A percentile compares a stretch with the other conserved stretches of the same genome.
These are phyloP conservation scores for Boletellus dicymbophilus DNA, from an alignment of 1,284 basidiomycete genomes.

Conservation along the genomic window DNA sequence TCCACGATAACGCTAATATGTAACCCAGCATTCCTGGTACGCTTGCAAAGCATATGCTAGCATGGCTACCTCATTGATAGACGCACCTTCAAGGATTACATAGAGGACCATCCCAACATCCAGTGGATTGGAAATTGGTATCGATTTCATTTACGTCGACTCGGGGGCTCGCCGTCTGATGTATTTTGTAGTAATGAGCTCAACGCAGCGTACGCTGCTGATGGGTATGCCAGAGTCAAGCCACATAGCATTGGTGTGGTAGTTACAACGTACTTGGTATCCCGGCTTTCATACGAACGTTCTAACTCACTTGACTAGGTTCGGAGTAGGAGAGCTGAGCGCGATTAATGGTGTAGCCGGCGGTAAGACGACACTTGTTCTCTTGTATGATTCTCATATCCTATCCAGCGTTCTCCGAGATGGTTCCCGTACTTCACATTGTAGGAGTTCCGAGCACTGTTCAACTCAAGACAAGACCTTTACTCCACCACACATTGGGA, in stretches of 20 bases:
- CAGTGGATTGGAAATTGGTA: constrained; percentile 92
- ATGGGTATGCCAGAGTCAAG: constrained; percentile 91
- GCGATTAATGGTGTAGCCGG: constrained; percentile 83
- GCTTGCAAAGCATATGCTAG: constrained; percentile 15
- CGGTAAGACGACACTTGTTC: constrained; percentile 36
- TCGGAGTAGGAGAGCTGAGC: constrained; percentile 89
- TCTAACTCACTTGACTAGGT: constrained; percentile 50
- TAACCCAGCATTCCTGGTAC: constrained; percentile 51
- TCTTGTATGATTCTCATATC: not conserved
- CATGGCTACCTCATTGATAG: not conserved
- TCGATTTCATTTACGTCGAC: not conserved
- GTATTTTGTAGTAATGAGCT: constrained; percentile 69
- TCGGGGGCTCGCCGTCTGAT: constrained; percentile 5
- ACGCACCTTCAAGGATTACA: constrained; percentile 61
- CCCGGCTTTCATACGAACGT: not conserved
- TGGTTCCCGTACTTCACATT: constrained; percentile 91
- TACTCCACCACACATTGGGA: constrained; percentile 88
- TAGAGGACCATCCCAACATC: constrained; percentile 80
- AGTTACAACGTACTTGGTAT: constrained; percentile 64
- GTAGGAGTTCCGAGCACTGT: constrained; percentile 83
- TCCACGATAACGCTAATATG: not conserved
- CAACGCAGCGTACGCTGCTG: constrained; percentile 90
- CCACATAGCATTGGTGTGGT: constrained; percentile 72
- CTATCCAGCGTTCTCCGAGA: constrained; percentile 74
- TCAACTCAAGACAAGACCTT: constrained; percentile 68